phyloP scores from a whole-genome alignment of 2,329 filamentous ascomycete genomes.

The Dactylellina sp. region DNA sequence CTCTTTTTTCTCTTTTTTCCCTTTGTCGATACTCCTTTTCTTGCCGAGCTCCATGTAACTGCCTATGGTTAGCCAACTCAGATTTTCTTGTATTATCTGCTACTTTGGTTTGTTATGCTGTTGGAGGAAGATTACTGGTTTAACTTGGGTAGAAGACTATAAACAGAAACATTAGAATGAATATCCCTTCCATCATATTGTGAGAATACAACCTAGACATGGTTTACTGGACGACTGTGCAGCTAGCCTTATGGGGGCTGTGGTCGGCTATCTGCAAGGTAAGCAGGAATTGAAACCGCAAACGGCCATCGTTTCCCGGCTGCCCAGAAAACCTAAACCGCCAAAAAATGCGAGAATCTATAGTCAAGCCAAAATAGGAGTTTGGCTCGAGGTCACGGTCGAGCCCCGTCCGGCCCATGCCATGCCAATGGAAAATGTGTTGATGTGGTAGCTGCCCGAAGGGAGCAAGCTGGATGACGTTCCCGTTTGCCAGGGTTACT shows the following conservation, averaged over 20 bases:
- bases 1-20: slow-evolving; percentile 11
- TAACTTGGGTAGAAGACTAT: too few species aligned
- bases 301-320: slow-evolving; percentile 8
- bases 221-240: slow-evolving; percentile 1
- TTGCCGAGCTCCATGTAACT: background rate
- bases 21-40: background rate
- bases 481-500: background rate
- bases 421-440: too few species aligned
- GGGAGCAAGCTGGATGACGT: background rate
- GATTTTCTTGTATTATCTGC: too few species aligned
- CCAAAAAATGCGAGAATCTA: background rate
- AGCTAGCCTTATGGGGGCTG: background rate
- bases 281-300: slow-evolving; percentile 6
- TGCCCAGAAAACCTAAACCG: background rate
- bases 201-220: background rate
- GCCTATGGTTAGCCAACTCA: too few species aligned
- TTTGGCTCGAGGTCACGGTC: too few species aligned
- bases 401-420: too few species aligned
- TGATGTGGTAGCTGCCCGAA: background rate
- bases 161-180: too few species aligned
- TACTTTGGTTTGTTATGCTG: too few species aligned
- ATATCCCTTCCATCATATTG: background rate
- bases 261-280: slow-evolving; percentile 9
- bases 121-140: too few species aligned
- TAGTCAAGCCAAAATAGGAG: background rate